Evolutionary conservation across 352 stramenopile species (phyloP), one percentile per base, ranked within the genome.

Genomic region (Globisporangium parvum): DNA sequence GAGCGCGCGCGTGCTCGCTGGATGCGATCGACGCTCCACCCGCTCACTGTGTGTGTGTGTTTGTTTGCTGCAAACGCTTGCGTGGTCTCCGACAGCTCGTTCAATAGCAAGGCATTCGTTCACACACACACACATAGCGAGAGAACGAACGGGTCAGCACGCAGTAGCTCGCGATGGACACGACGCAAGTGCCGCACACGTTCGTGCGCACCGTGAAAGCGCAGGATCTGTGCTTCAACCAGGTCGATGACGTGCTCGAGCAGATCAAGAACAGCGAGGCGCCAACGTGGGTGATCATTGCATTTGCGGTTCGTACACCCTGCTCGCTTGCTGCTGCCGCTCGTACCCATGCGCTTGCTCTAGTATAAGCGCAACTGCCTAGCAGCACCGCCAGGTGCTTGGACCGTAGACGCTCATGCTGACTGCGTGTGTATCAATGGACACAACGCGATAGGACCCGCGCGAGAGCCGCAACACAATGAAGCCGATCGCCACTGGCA

Each of bases 151-250:
- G 12, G 31, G 12, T 2, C 26, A 6, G 3, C 37, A 42, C 37
- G 37, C 37, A 18, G 12, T 2, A 14, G 3, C 17, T 14, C 37
- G 52, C 37, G 39, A 75, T 72, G 68, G 68, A 74, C 62, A 47
- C 41, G 23, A 84, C 73, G 66, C 65, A 85, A 51, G 66, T 88
- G 61, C 77, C 78, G 55, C 78, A 87, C 67, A 93, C 83, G 53
- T 93, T 90, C 56, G 83, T 93, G 65, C 76, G 80, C 54, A 89
- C 77, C 15, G 83, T 93, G 49, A 91, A 91, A 61, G 78, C 83
- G 45, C 73, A 88, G 56, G 83, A 88, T 59, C 62, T 93, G 49
- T 82, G 70, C 58, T 90, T 89, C 56, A 79, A 80, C 58, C 78
- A 85, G 47, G 82, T 93, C 41, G 83, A 93, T 57, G 67, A 72